These are phyloP conservation scores for Rhododendron simsii DNA, from an alignment of 148 eudicot species.

Conservation along the genomic window DNA sequence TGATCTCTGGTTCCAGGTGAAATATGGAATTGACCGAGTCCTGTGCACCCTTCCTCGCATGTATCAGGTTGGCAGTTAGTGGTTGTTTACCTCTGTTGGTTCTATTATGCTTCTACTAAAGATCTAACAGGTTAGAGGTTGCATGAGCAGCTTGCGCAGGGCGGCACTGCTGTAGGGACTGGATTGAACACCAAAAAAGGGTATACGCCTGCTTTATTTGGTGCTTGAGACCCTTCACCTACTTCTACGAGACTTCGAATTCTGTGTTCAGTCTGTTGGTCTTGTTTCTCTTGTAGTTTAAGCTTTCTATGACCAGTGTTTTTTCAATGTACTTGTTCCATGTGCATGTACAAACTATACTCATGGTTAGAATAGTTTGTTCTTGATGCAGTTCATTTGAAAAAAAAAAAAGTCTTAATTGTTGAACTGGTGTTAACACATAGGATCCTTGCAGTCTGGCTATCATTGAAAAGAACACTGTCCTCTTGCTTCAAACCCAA, in stretches of 20 bases:
- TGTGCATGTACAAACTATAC: background rate
- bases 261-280: background rate
- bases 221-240: background rate
- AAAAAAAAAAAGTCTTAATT: background rate
- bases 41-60: constrained; percentile 71
- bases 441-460: background rate
- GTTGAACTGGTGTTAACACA: background rate
- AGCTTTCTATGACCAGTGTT: background rate
- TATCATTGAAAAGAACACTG: too few species aligned
- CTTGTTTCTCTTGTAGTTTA: background rate
- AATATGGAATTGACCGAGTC: constrained; percentile 87
- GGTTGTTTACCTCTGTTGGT: background rate
- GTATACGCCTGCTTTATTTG: constrained; percentile 27
- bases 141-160: constrained; percentile 88
- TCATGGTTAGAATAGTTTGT: background rate
- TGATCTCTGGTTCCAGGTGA: constrained; percentile 54
- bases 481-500: too few species aligned
- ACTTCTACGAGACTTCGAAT: background rate
- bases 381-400: background rate
- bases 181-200: constrained; percentile 98
- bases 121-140: background rate
- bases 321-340: background rate
- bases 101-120: constrained; percentile 8
- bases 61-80: constrained; percentile 62
- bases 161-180: constrained; percentile 99